These are phyloP conservation scores for Leptographium galeiforme DNA, from an alignment of 2,329 filamentous ascomycete genomes.

Conservation along the genomic window DNA sequence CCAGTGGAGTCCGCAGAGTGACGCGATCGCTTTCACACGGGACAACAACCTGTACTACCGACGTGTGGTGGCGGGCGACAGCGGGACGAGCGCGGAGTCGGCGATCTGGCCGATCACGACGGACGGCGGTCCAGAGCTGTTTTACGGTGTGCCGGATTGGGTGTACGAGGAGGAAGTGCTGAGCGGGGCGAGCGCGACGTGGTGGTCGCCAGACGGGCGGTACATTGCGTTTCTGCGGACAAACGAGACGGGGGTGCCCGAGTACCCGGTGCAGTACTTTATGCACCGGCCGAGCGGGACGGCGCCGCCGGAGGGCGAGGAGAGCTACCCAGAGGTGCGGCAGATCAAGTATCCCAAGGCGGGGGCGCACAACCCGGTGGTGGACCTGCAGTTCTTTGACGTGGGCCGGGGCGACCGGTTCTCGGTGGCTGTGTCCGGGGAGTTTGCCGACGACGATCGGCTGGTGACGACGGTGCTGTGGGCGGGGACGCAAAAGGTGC, in stretches of 20 bases:
- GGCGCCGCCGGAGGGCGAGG: slow-evolving; percentile 53
- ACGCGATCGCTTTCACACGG: slow-evolving; percentile 78
- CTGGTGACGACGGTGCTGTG: slow-evolving; percentile 90
- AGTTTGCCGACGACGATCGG: slow-evolving; percentile 68
- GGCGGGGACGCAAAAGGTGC: slow-evolving; percentile 62
- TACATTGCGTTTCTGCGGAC: slow-evolving; percentile 86
- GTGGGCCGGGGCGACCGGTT: slow-evolving; percentile 66
- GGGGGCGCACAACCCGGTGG: slow-evolving; percentile 82
- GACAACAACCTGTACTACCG: slow-evolving; percentile 86
- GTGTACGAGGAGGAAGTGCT: slow-evolving; percentile 87
- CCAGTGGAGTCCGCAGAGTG: slow-evolving; percentile 75
- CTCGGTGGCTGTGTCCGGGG: slow-evolving; percentile 60
- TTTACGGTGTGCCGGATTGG: slow-evolving; percentile 96
- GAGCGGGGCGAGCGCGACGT: slow-evolving; percentile 65
- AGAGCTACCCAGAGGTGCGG: slow-evolving; percentile 79
- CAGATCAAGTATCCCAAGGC: slow-evolving; percentile 97
- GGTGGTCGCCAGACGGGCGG: slow-evolving; percentile 88
- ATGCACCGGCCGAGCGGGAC: slow-evolving; percentile 71
- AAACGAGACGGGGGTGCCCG: slow-evolving; percentile 82
- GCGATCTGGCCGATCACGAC: slow-evolving; percentile 49
- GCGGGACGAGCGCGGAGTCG: not conserved
- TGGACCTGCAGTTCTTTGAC: slow-evolving; percentile 82
- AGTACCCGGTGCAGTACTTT: slow-evolving; percentile 90
- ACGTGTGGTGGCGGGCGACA: slow-evolving; percentile 29
- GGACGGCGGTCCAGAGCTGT: slow-evolving; percentile 77